Evolutionary conservation across 129 eudicot species (phyloP), one percentile per base, ranked within the genome.

Genomic region (Escallonia herrerae): DNA sequence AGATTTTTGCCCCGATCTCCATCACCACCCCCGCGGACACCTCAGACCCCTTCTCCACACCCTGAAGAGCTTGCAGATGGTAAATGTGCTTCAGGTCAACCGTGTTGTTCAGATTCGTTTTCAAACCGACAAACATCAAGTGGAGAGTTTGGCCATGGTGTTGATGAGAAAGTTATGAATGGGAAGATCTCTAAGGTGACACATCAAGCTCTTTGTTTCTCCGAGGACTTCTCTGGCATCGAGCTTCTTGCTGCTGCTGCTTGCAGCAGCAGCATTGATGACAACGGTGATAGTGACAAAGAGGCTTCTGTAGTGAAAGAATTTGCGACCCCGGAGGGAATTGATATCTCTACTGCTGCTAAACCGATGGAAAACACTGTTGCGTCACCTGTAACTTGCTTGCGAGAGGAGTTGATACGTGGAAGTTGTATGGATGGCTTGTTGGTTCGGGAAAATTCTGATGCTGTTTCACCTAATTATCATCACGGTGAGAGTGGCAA

Each of bases 221-320:
- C 69, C 8, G 83, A 72, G 38, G 91, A 90, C 71, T 90, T 87
- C 60, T 87, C 85, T 9, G 97, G 97, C 65, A 82, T 82, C 62
- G 79, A 68, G 69, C 81, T 87, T 59, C 90, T 90, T 62, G 93
- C 89, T n/a, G 83, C 83, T 40, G 85, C 89, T 46, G 88, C 93
- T 38, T 78, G 87, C 74, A 73, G 63, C 58, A 69, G 74, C 62
- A 68, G 76, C 71, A 63, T 77, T 65, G 77, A 69, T 60, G 81
- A 78, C n/a, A 68, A 63, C 15, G 42, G 44, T 47, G 72, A 44
- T 49, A 65, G 64, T 40, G 59, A 50, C 1, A 62, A 75, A 58
- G 82, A 75, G 68, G 72, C 63, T 58, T 33, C 58, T 46, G 81
- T 55, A 33, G 62, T 58, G 44, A 86, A 77, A 75, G 83, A 64